Base-by-base conservation (phyloP, 257 asterid genomes). In the Gentiana dahurica region DNA sequence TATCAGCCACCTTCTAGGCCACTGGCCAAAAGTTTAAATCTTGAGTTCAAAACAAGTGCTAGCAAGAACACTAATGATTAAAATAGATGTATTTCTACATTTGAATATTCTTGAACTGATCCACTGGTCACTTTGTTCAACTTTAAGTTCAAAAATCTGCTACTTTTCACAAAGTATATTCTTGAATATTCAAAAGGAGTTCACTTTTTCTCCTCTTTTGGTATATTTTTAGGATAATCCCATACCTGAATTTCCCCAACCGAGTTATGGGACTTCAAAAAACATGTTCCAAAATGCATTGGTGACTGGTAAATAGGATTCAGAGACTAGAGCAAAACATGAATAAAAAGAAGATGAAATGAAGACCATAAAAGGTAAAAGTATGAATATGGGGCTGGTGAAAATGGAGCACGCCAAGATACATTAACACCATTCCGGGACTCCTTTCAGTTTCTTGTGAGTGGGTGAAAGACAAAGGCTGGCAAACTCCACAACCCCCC, bases 401-500 rank as follows among this genome's bases (percentile, higher is more conserved):
- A 75, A 66, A 60, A 15, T 65, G 72, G 56, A 68, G 87, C 85
- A 75, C 79, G 92, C 87, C 74, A 64, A 67, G 58, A 58, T 60
- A 49, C 68, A 68, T 53, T 60, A 62, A 71, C 77, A 58, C 70
- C 58, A 50, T 68, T 75, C 71, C 69, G 67, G 76, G 51, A 62
- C 49, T 59, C 72, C 69, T 59, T 44, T 41, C 61, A 55, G 77
- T 75, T 81, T 73, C 71, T 70, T 58, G 46, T 61, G 59, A 63
- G 94, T 84, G 87, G 79, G 87, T 81, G 87, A 73, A 52, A 33
- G 38, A 59, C 68, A 79, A 85, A 84, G 80, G 65, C 89, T 84
- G 91, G 68, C 71, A 75, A 58, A 55, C 34, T 24, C 55, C 71
- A 15, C 60, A 59, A 13, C 53, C 75, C 71, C 69, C 48, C 51